Percentiles rank a stretch among this genome's conserved stretches.
Conservation (phyloP, 768 basidiomycete species). For the Lactifluus subvellereus region DNA sequence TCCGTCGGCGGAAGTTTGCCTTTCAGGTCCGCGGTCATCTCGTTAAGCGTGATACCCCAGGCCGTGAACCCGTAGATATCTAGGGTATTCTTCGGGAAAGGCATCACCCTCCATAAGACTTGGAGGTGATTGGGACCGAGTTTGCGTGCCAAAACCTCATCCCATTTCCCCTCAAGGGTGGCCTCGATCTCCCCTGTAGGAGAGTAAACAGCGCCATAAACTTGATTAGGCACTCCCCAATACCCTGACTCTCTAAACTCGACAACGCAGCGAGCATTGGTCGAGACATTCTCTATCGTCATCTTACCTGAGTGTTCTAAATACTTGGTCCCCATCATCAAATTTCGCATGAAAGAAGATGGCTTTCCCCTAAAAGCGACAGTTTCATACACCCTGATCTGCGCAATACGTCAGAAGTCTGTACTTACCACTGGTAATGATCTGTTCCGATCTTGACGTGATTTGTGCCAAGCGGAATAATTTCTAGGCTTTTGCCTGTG, state of each 20-base stretch:
- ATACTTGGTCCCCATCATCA: conserved; percentile 89
- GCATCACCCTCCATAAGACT: conserved; percentile 69
- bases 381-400: background rate
- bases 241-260: conserved; percentile 86
- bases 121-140: conserved; percentile 63
- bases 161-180: conserved; percentile 85
- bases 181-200: conserved; percentile 48
- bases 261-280: conserved; percentile 54
- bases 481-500: conserved; percentile 82
- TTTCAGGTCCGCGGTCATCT: conserved; percentile 61
- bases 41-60: conserved; percentile 76
- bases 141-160: conserved; percentile 69
- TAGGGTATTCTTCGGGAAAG: conserved; percentile 64
- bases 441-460: conserved; percentile 62
- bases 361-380: conserved; percentile 64
- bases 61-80: conserved; percentile 81
- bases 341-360: conserved; percentile 81
- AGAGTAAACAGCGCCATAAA: conserved; percentile 55
- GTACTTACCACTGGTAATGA: conserved; percentile 60
- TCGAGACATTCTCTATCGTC: conserved; percentile 59
- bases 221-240: conserved; percentile 71
- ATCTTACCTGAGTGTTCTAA: conserved; percentile 81
- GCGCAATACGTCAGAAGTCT: background rate
- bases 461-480: conserved; percentile 72
- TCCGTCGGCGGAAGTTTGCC: conserved; percentile 72